Base-by-base conservation (phyloP, 2,329 filamentous ascomycete species). In the Monosporascus sp. region DNA sequence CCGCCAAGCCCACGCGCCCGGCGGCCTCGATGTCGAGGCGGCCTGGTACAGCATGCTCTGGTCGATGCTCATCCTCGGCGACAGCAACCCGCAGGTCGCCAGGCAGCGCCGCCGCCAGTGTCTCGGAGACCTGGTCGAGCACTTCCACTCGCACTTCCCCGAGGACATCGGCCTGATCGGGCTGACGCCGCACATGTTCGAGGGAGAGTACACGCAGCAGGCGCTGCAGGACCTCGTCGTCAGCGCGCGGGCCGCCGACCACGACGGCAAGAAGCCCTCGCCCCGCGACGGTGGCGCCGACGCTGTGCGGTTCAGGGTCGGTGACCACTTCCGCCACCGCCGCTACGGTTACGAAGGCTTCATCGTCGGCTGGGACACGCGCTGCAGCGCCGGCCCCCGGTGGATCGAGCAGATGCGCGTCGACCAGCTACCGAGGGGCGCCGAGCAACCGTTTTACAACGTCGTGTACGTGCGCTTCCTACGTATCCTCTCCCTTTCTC, bases 361-460 rank as follows among this genome's bases (percentile, higher is more conserved):
- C 17, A 79, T 88, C 41, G 81, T 79, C 3, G 85, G 85, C 2
- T 88, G 86, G 86, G 84, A 48, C 40, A 50, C 52, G 37, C 53
- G 51, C 19, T 68, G 67, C 45, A 50, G 65, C 61, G 48, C 73
- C 73, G 56, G 84, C 74, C 63, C 76, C 70, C 76, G 71, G 17
- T 87, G 82, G 85, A 85, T 86, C 61, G 71, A 74, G 61, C 74
- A 74, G 55, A 87, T 87, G 81, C 72, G 75, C 14, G 78, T 88
- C 7, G 82, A 87, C 63, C 70, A 73, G 3, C 66, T 87, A 45
- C 71, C 75, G 6, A 70, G 74, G 44, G 84, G 84, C 1, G 70
- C 81, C 38, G 68, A 80, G 48, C 85, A 88, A 66, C 81, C 81
- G 26, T 88, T 88, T 58, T 88, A 88, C 62, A 79, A 87, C 64